phyloP scores from a whole-genome alignment of 148 eudicot genomes.

The Selenicereus undatus region DNA sequence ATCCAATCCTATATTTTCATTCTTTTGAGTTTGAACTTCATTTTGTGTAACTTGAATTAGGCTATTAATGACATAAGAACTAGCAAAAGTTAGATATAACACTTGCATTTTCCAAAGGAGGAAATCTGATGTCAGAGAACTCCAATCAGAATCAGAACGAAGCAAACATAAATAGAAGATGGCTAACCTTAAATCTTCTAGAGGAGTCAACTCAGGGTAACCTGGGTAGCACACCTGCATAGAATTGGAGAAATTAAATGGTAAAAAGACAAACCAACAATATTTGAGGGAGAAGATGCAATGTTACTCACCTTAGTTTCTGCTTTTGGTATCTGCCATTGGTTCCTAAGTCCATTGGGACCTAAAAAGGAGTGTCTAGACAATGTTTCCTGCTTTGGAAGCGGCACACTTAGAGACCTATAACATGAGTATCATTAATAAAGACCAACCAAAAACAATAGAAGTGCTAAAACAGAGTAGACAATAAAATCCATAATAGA shows the following conservation, averaged over 20 bases:
- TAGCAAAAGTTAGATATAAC: constrained; percentile 27
- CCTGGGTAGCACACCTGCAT: constrained; percentile 84
- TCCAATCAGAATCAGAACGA: constrained; percentile 1
- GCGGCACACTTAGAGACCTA: constrained; percentile 70
- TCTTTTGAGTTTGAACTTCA: constrained; percentile 39
- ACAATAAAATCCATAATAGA: background rate
- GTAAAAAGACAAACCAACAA: background rate
- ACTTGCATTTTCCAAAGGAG: background rate
- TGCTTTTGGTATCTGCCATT: constrained; percentile 75
- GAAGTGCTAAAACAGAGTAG: background rate
- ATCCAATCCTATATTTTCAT: constrained; percentile 40
- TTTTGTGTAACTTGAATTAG: constrained; percentile 44
- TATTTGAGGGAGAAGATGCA: background rate
- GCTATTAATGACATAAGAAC: constrained; percentile 33
- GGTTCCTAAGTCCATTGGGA: constrained; percentile 78
- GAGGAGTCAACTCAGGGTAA: constrained; percentile 42
- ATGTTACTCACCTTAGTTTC: constrained; percentile 56
- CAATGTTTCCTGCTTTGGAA: constrained; percentile 88
- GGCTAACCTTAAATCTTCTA: constrained; percentile 60
- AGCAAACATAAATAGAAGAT: constrained; percentile 3
- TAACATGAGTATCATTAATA: constrained; percentile 15
- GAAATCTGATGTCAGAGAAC: background rate
- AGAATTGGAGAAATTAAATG: constrained; percentile 10
- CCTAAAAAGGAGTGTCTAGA: constrained; percentile 95
- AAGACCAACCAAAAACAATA: constrained; percentile 6